These are phyloP conservation scores for Alternaria solani DNA, from an alignment of 2,329 filamentous ascomycete genomes.

Conservation along the genomic window DNA sequence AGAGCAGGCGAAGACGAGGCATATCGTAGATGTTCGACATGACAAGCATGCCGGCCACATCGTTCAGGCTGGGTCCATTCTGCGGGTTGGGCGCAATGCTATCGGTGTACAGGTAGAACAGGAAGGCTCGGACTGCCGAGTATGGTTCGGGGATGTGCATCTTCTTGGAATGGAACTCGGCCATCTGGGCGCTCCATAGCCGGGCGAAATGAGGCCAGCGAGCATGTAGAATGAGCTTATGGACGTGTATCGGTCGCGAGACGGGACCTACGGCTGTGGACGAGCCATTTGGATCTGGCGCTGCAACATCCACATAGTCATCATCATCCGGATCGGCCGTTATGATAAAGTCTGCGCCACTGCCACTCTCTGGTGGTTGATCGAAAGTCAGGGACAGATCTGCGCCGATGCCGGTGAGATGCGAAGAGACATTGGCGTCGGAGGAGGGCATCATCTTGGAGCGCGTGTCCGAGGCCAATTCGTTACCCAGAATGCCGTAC, in stretches of 20 bases:
- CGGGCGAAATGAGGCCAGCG: slow-evolving; percentile 97
- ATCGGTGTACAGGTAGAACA: slow-evolving; percentile 97
- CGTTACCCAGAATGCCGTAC: slow-evolving; percentile 89
- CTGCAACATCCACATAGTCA: slow-evolving; percentile 67
- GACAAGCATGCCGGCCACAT: slow-evolving; percentile 92
- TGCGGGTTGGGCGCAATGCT: slow-evolving; percentile 67
- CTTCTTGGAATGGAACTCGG: slow-evolving; percentile 93
- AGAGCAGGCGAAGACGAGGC: slow-evolving; percentile 87
- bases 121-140: slow-evolving; percentile 89
- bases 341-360: slow-evolving; percentile 88
- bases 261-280: slow-evolving; percentile 52
- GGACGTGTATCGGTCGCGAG: slow-evolving; percentile 88
- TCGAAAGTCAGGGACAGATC: slow-evolving; percentile 91
- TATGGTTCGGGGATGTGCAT: slow-evolving; percentile 99
- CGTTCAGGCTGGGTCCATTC: slow-evolving; percentile 70
- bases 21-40: slow-evolving; percentile 99
- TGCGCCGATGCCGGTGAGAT: slow-evolving; percentile 73
- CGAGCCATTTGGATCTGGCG: slow-evolving; percentile 50
- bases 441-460: slow-evolving; percentile 57
- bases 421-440: slow-evolving; percentile 61
- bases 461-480: slow-evolving; percentile 59
- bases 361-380: slow-evolving; percentile 80
- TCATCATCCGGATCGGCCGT: slow-evolving; percentile 83
- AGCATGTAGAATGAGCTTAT: slow-evolving; percentile 91
- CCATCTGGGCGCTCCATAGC: slow-evolving; percentile 92